Percentiles rank a stretch among this genome's conserved stretches.
Evolutionary conservation across 257 asterid species (phyloP).

Genomic region (Solanum chaucha): DNA sequence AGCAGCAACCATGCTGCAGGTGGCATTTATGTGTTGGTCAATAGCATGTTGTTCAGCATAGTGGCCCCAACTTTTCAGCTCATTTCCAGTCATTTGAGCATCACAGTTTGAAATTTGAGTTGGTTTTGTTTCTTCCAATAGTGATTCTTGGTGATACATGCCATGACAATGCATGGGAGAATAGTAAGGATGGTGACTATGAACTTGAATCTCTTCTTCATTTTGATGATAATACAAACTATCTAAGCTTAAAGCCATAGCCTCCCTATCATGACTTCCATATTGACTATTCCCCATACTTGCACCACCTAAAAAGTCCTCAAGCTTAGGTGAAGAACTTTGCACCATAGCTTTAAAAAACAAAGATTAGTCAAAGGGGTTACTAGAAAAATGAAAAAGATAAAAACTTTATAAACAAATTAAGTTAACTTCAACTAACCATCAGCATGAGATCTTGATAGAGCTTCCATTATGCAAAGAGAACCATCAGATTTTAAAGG

Average conservation of each 20-base stretch:
- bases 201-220: constrained; percentile 14
- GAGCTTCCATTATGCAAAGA: constrained; percentile 75
- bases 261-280: constrained; percentile 24
- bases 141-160: constrained; percentile 24
- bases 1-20: constrained; percentile 1
- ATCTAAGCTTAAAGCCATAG: constrained; percentile 46
- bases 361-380: not conserved
- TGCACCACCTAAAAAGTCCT: constrained; percentile 68
- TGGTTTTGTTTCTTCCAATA: constrained; percentile 8
- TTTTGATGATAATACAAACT: constrained; percentile 36
- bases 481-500: constrained; percentile 85
- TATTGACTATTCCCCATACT: constrained; percentile 34
- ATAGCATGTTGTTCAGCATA: constrained; percentile 21
- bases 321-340: constrained; percentile 59
- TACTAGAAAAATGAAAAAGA: not conserved
- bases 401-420: not conserved
- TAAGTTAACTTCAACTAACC: constrained; percentile 14
- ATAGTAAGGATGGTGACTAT: constrained; percentile 24
- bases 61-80: constrained; percentile 40
- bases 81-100: constrained; percentile 28
- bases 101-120: constrained; percentile 6
- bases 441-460: constrained; percentile 46
- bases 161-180: constrained; percentile 25
- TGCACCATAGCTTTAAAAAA: constrained; percentile 22
- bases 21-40: constrained; percentile 17